Base-by-base conservation (phyloP, 352 stramenopile species). In the Phytophthora capsici region DNA sequence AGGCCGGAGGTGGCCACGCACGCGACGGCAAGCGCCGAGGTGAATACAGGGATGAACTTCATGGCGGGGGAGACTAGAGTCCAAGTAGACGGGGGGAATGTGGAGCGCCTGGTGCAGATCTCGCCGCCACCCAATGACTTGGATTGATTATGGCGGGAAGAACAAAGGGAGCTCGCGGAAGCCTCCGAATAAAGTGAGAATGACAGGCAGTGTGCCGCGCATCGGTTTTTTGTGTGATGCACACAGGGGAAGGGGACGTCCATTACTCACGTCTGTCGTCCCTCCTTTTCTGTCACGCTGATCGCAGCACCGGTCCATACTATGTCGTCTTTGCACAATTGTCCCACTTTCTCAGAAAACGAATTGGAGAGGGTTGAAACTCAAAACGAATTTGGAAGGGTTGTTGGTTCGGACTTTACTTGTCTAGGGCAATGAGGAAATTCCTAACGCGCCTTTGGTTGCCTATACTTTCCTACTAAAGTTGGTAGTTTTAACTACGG, bases 151-250 rank as follows among this genome's bases (percentile, higher is more conserved):
- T 58, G 19, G 46, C 34, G 32, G 36, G 28, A 22, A 38, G 25
- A 66, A 43, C 32, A 41, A 61, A 43, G 50, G 44, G 48, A 40
- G 56, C 44, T 54, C 34, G 52, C 40, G 56, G 63, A 70, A 69
- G 44, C 55, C 69, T 67, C 64, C 65, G 69, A 78, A 74, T 78
- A 59, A 74, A 71, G 54, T 47, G 56, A 45, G 60, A 76, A 72
- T 72, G 68, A 25, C 32, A 10, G 43, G 32, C 12, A 34, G 10
- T 4, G 30, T 17, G 14, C 16, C 30, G 13, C 17, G 47, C 37
- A 46, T 46, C 44, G 40, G 16, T 51, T 63, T 46, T 41, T 38
- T 25, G 16, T 38, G 30, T 23, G 62, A 53, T 46, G 20, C 17
- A 41, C 17, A 36, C 45, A 22, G 20, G 54, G 19, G 28, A 51